These are phyloP conservation scores for Phytophthora brassicae DNA, from an alignment of 352 stramenopile genomes.

Conservation along the genomic window DNA sequence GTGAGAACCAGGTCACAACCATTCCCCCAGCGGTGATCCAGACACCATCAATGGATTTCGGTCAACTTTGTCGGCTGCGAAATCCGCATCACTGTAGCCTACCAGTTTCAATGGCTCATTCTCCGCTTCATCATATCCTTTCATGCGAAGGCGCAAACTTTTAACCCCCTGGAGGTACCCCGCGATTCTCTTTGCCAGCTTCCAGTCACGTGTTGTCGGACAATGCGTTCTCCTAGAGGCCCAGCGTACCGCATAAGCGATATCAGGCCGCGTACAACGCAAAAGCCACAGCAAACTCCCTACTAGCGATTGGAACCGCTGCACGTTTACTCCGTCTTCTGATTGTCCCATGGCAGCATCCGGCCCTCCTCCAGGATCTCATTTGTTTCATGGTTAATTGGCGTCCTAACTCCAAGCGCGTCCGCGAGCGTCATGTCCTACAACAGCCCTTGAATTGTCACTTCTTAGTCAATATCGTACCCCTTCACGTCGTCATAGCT, in stretches of 20 bases:
- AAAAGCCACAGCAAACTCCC: slow-evolving; percentile 33
- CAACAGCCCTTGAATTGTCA: too few relatives aligned
- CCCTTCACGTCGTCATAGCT: too few relatives aligned
- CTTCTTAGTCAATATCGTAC: too few relatives aligned
- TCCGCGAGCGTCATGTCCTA: too few relatives aligned
- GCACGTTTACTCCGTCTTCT: too few relatives aligned
- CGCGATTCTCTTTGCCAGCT: too few relatives aligned
- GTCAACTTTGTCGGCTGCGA: slow-evolving; percentile 19
- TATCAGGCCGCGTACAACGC: slow-evolving; percentile 32
- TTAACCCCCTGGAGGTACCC: slow-evolving; percentile 23
- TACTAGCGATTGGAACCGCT: slow-evolving; percentile 36
- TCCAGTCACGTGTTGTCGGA: slow-evolving; percentile 10
- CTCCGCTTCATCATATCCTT: too few relatives aligned
- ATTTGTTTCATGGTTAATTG: too few relatives aligned
- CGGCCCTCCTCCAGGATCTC: too few relatives aligned
- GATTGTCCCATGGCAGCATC: too few relatives aligned
- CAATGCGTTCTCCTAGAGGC: slow-evolving; percentile 6
- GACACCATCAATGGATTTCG: slow-evolving; percentile 26
- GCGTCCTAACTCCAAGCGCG: too few relatives aligned
- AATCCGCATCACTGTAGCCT: slow-evolving; percentile 27
- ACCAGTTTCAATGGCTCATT: not conserved
- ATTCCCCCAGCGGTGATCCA: slow-evolving; percentile 16
- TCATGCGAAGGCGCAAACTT: slow-evolving; percentile 16
- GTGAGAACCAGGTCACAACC: not conserved
- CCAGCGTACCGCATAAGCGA: slow-evolving; percentile 26